phyloP scores from a whole-genome alignment of 495 filamentous ascomycete genomes.

The Lasiosphaeria hispida region DNA sequence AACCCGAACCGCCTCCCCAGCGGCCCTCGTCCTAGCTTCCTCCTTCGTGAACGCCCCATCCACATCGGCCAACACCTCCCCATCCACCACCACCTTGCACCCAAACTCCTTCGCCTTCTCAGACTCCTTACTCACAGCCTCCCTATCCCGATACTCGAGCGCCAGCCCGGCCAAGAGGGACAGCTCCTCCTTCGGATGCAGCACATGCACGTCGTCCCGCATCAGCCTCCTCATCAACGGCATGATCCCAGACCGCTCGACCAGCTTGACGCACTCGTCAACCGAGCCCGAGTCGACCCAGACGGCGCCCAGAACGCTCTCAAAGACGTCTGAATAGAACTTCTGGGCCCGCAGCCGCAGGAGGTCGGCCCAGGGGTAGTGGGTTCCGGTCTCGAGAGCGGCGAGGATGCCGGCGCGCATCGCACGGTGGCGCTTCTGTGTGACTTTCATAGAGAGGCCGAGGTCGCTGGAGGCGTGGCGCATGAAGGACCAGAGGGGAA shows the following conservation, averaged over 20 bases:
- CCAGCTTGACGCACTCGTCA: slow-evolving; percentile 51
- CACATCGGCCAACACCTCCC: slow-evolving; percentile 43
- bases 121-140: slow-evolving; percentile 16
- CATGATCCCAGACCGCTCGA: slow-evolving; percentile 64
- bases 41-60: slow-evolving; percentile 47
- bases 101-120: slow-evolving; percentile 30
- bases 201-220: slow-evolving; percentile 54
- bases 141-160: slow-evolving; percentile 47
- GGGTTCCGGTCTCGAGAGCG: slow-evolving; percentile 36
- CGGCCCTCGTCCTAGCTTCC: slow-evolving; percentile 58
- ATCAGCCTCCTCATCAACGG: slow-evolving; percentile 61
- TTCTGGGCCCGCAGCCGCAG: slow-evolving; percentile 66
- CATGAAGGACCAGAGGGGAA: slow-evolving; percentile 68
- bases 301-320: slow-evolving; percentile 77
- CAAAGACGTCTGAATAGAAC: slow-evolving; percentile 83
- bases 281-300: slow-evolving; percentile 78
- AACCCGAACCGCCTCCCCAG: slow-evolving; percentile 44
- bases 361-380: slow-evolving; percentile 77
- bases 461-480: slow-evolving; percentile 52
- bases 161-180: slow-evolving; percentile 54
- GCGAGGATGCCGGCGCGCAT: slow-evolving; percentile 50
- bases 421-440: slow-evolving; percentile 46
- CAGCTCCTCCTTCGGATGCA: slow-evolving; percentile 73
- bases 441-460: slow-evolving; percentile 37
- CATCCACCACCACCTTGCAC: slow-evolving; percentile 54